Base-by-base conservation (phyloP, 2,329 filamentous ascomycete genomes). In the Xylaria polymorpha region DNA sequence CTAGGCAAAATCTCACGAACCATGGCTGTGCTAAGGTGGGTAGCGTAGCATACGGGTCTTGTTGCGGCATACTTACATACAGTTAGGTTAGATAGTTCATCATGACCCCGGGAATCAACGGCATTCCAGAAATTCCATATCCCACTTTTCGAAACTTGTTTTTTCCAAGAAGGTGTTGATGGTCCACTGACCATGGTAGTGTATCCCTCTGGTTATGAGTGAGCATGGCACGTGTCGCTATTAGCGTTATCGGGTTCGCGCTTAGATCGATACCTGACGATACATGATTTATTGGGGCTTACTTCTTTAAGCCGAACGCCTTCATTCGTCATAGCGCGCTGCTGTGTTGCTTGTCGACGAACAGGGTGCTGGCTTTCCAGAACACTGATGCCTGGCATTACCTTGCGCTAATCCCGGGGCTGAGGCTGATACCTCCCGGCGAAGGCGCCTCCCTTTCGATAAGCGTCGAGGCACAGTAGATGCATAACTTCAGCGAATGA, bases 111-210 rank as follows among this genome's bases (percentile, higher is more conserved):
- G 55, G 43, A 29, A 12, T 41, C 6, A 37, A 44, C 53, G 56
- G 46, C 56, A 60, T 60, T 46, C 4, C 25, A 43, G 29, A 48
- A 65, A 39, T 15, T 7, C 37, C 55, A 66, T 55, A 25, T 53
- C 64, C 58, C 55, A 48, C 64, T 61, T 57, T 56, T 35, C 14
- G 14, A 66, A 62, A 44, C 50, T 44, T 41, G 32, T n/a, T 35
- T 39, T 55, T 48, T n/a, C 55, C 25, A 37, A 50, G 29, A 37
- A 57, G 32, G 50, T 41, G 50, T 8, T 20, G n/a, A 18, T 60
- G 64, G 58, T 44, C 59, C 50, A 51, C 58, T 20, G 59, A 62
- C 41, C 35, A 56, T 51, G 8, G 22, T 29, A 25, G 12, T 50
- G 37, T 41, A 41, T 41, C 37, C 3, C 22, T 50, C 8, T 32